Conservation (phyloP, 2,329 filamentous ascomycete species). For the Rutstroemia sydowiana region DNA sequence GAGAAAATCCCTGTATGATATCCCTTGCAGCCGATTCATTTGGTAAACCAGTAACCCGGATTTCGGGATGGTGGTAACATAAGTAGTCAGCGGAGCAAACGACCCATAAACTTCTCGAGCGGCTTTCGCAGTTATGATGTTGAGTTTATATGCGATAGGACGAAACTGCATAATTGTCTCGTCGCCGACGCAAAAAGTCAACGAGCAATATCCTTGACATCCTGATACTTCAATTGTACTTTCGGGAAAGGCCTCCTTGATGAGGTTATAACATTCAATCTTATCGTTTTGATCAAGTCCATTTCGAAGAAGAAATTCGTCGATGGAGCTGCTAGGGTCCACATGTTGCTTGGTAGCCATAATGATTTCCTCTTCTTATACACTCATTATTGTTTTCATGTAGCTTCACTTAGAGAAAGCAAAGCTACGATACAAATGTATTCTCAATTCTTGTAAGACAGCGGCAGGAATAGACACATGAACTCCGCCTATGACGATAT, state of each 20-base stretch:
- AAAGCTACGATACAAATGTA: too few relatives aligned
- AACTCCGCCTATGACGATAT: not conserved
- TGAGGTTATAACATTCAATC: slow-evolving; percentile 30
- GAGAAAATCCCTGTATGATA: slow-evolving; percentile 31
- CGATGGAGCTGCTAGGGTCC: slow-evolving; percentile 7
- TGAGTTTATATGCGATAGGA: slow-evolving; percentile 36
- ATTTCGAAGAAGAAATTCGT: slow-evolving; percentile 23
- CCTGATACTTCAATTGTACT: slow-evolving; percentile 29
- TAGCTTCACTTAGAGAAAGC: too few relatives aligned
- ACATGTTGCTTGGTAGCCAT: slow-evolving; percentile 6
- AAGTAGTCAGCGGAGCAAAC: slow-evolving; percentile 37
- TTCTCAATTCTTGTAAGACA: not conserved
- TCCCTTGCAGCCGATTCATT: slow-evolving; percentile 36
- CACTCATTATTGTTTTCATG: not conserved
- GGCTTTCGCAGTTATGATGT: slow-evolving; percentile 32
- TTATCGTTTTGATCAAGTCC: slow-evolving; percentile 18
- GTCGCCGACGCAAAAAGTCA: slow-evolving; percentile 38
- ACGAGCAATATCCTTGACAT: slow-evolving; percentile 45
- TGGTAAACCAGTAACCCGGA: slow-evolving; percentile 33
- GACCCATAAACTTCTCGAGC: slow-evolving; percentile 36
- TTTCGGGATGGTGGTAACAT: slow-evolving; percentile 31
- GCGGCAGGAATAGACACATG: slow-evolving; percentile 5
- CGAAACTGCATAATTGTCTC: slow-evolving; percentile 43
- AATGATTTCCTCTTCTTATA: slow-evolving; percentile 1
- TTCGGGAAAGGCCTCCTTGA: slow-evolving; percentile 28